Evolutionary conservation across 345 rosid genomes (phyloP).

Genomic region (Ceriops decandra): DNA sequence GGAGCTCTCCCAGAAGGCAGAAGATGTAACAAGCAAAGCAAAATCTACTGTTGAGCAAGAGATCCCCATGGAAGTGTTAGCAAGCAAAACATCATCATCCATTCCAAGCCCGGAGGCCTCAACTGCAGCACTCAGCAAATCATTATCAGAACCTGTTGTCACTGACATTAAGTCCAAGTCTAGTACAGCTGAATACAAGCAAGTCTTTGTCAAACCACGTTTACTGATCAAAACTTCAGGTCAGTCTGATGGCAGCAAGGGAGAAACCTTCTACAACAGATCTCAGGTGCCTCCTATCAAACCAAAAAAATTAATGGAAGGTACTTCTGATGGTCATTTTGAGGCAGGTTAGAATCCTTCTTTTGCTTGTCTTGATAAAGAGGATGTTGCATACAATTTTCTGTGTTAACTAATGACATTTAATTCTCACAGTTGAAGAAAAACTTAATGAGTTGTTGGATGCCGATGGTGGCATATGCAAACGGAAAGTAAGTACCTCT

Average conservation of each 20-base stretch:
- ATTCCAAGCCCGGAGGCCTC: constrained; percentile 23
- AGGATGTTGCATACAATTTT: not conserved
- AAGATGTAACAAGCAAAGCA: constrained; percentile 27
- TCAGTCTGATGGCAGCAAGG: constrained; percentile 47
- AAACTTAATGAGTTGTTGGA: constrained; percentile 95
- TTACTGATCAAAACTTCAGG: constrained; percentile 55
- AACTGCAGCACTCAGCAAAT: constrained; percentile 29
- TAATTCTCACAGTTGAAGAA: constrained; percentile 74
- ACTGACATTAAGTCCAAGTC: constrained; percentile 41
- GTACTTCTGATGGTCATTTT: constrained; percentile 62
- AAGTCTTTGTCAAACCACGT: constrained; percentile 45
- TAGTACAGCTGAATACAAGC: constrained; percentile 41
- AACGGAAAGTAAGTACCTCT: constrained; percentile 60
- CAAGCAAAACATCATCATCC: constrained; percentile 19
- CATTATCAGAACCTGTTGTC: constrained; percentile 34
- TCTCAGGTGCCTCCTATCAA: constrained; percentile 46
- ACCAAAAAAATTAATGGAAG: constrained; percentile 56
- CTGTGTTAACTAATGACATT: constrained; percentile 5
- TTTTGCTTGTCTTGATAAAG: not conserved
- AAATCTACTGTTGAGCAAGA: constrained; percentile 35
- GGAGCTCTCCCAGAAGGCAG: constrained; percentile 25
- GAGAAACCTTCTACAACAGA: constrained; percentile 49
- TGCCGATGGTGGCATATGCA: constrained; percentile 85
- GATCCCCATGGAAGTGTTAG: constrained; percentile 34
- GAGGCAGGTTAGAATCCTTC: constrained; percentile 62